A percentile compares a stretch with the other conserved stretches of the same genome.
Conservation (phyloP, 2,329 filamentous ascomycete species). For the Aureobasidium sp. region DNA sequence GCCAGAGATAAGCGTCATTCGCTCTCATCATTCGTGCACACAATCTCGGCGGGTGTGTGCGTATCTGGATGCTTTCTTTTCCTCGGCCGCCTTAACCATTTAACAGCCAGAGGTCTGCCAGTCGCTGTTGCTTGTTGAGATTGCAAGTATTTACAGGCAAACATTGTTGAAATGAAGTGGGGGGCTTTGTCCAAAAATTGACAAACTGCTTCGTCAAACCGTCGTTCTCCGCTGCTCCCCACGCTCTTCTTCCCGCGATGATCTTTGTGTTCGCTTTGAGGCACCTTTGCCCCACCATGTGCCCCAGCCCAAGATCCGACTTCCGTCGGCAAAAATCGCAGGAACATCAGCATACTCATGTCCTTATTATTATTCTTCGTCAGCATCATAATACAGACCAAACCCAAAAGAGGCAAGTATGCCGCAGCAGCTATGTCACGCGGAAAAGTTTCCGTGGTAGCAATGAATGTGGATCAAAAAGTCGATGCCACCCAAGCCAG, state of each 20-base stretch:
- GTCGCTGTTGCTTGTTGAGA: not conserved
- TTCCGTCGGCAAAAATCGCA: not conserved
- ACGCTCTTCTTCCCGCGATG: slow-evolving; percentile 7
- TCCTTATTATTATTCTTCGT: not conserved
- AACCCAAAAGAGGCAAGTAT: not conserved
- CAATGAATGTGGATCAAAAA: not conserved
- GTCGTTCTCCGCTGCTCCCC: not conserved
- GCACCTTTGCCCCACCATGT: not conserved
- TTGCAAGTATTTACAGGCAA: not conserved
- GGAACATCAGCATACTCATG: not conserved
- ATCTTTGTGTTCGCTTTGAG: slow-evolving; percentile 2
- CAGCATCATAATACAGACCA: not conserved
- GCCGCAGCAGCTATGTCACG: not conserved
- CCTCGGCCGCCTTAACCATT: not conserved
- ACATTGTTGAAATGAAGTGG: not conserved
- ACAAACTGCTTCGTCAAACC: not conserved
- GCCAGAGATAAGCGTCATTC: slow-evolving; percentile 12
- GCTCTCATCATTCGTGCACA: not conserved
- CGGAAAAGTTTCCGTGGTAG: slow-evolving; percentile 2
- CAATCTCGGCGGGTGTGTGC: not conserved
- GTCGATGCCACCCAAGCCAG: not conserved
- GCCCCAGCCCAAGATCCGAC: not conserved
- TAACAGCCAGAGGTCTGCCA: not conserved
- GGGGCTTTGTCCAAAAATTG: not conserved
- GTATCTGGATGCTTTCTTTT: not conserved